Percentiles rank a stretch among this genome's conserved stretches.
Conservation (phyloP, 1,139 yeast genomes). For the Geotrichum bryndzae region DNA sequence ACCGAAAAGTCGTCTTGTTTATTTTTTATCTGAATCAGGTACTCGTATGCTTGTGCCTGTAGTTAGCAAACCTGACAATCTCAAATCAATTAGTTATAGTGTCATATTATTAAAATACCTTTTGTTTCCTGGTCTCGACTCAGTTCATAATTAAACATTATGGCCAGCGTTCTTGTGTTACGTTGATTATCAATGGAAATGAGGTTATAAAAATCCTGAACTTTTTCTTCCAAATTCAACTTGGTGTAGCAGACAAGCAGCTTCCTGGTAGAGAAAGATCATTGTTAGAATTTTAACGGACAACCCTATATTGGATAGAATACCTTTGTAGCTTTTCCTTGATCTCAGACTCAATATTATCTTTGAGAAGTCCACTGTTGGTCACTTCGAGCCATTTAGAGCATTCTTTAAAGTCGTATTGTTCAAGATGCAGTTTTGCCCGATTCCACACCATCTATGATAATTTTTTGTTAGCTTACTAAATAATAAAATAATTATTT, state of each 20-base stretch:
- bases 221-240: constrained; percentile 1
- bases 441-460: constrained; percentile 17
- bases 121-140: not conserved
- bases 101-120: not conserved
- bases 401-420: not conserved
- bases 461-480: not conserved
- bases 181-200: constrained; percentile 2
- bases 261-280: constrained; percentile 1
- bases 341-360: constrained; percentile 7
- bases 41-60: constrained; percentile 3
- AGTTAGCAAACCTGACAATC: not conserved
- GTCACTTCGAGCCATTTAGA: constrained; percentile 14
- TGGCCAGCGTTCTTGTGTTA: constrained; percentile 10
- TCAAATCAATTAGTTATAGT: not conserved
- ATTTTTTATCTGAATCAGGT: not conserved
- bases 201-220: not conserved
- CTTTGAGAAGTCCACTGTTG: constrained; percentile 4
- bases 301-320: not conserved
- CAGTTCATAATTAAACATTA: constrained; percentile 14
- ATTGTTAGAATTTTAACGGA: not conserved
- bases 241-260: constrained; percentile 11
- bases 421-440: constrained; percentile 3
- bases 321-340: constrained; percentile 15
- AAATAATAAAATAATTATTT: not conserved
- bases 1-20: constrained; percentile 8